phyloP scores from a whole-genome alignment of 2,329 filamentous ascomycete genomes.

The Fusarium pseudograminearum region DNA sequence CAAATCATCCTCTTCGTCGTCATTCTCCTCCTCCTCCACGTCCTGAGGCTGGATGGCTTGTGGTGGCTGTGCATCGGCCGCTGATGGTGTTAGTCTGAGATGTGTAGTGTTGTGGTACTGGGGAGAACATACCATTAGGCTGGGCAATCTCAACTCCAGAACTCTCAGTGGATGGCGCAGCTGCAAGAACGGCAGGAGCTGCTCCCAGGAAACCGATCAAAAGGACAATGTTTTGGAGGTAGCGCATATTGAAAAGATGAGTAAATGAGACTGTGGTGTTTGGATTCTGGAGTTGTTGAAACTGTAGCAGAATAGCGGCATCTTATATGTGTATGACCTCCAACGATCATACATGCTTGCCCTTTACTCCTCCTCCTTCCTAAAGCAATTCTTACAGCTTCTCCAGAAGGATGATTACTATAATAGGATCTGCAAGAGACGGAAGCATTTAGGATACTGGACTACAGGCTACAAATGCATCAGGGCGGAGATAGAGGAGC shows the following conservation, averaged over 20 bases:
- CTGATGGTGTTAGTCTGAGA: neutral
- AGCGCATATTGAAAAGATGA: neutral
- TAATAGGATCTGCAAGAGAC: no score
- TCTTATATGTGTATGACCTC: neutral
- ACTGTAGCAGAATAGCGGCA: neutral
- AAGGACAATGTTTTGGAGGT: neutral
- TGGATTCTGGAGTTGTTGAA: neutral
- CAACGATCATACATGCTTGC: rapidly evolving
- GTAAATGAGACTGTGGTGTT: neutral
- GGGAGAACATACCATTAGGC: neutral
- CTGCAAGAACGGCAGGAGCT: neutral
- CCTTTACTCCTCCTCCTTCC: neutral
- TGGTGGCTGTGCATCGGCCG: neutral
- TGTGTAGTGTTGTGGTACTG: neutral
- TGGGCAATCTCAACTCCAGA: neutral
- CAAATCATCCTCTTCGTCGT: neutral
- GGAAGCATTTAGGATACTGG: no score
- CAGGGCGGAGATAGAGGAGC: no score
- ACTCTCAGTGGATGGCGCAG: neutral
- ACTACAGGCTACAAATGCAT: no score
- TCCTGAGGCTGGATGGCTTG: neutral
- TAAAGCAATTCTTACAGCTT: no score
- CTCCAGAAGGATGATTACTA: no score
- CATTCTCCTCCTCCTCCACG: neutral
- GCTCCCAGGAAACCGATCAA: neutral